These are phyloP conservation scores for Globisporangium cystogenes DNA, from an alignment of 352 stramenopile species.

Conservation along the genomic window DNA sequence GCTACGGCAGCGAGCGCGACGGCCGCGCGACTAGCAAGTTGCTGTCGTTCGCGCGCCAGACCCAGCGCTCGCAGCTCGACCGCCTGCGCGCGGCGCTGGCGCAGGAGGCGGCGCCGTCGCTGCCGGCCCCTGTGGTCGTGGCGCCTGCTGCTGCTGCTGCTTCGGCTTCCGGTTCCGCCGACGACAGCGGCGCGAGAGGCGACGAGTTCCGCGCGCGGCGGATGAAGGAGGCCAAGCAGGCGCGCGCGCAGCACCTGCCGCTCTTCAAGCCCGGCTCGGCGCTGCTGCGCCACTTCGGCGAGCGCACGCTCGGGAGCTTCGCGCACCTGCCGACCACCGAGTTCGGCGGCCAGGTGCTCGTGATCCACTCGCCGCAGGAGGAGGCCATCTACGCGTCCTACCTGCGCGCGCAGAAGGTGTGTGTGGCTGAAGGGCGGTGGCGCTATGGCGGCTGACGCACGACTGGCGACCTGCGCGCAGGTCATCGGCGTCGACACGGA, in stretches of 20 bases:
- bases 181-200: neutral
- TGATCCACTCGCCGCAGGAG: slow-evolving; percentile 61
- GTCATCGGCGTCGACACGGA: slow-evolving; percentile 77
- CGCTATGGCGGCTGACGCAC: neutral
- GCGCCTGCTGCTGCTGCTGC: neutral
- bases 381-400: slow-evolving; percentile 44
- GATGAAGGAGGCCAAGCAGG: slow-evolving; percentile 43
- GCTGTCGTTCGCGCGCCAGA: slow-evolving; percentile 26
- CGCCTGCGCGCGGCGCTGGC: slow-evolving; percentile 26
- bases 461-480: neutral
- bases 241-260: slow-evolving; percentile 54
- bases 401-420: slow-evolving; percentile 43
- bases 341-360: slow-evolving; percentile 50
- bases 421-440: neutral
- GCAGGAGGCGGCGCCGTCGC: slow-evolving; percentile 12
- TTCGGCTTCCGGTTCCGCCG: neutral
- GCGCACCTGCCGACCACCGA: slow-evolving; percentile 36
- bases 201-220: slow-evolving; percentile 27
- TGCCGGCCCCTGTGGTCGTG: slow-evolving; percentile 2
- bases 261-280: slow-evolving; percentile 60
- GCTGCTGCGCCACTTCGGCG: slow-evolving; percentile 40
- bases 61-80: slow-evolving; percentile 42
- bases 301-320: slow-evolving; percentile 42
- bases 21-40: slow-evolving; percentile 13
- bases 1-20: slow-evolving; percentile 16